A percentile compares a stretch with the other conserved stretches of the same genome.
These are phyloP conservation scores for Xylaria nigripes DNA, from an alignment of 495 filamentous ascomycete genomes.

Conservation along the genomic window DNA sequence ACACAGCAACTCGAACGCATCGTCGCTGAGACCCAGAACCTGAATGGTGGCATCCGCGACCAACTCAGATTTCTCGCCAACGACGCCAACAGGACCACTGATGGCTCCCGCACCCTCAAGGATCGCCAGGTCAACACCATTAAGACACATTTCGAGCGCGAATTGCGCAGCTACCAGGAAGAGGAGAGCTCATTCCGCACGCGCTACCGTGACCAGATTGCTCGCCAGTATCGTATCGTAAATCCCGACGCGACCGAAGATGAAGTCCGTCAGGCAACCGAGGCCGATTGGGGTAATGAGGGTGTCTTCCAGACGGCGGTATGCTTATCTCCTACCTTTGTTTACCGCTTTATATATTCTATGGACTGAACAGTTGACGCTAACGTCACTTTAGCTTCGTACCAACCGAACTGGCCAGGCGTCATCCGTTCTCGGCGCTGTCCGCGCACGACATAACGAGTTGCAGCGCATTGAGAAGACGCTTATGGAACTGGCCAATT, in stretches of 20 bases:
- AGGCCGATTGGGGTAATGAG: slow-evolving; percentile 63
- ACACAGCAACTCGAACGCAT: slow-evolving; percentile 47
- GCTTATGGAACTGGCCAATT: slow-evolving; percentile 52
- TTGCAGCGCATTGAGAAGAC: slow-evolving; percentile 63
- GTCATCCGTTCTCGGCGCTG: slow-evolving; percentile 56
- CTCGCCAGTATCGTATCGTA: slow-evolving; percentile 66
- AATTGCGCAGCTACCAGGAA: slow-evolving; percentile 53
- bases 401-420: slow-evolving; percentile 60
- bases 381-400: slow-evolving; percentile 46
- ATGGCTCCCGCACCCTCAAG: slow-evolving; percentile 48
- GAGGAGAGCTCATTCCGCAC: slow-evolving; percentile 58
- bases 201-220: slow-evolving; percentile 61
- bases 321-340: slow-evolving; percentile 24
- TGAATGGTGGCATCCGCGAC: slow-evolving; percentile 57
- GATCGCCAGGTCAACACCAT: slow-evolving; percentile 52
- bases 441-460: slow-evolving; percentile 69
- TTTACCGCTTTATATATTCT: not conserved
- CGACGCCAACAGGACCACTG: slow-evolving; percentile 51
- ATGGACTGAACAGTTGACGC: not conserved
- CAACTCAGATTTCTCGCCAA: slow-evolving; percentile 59
- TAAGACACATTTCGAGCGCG: slow-evolving; percentile 56
- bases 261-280: slow-evolving; percentile 54
- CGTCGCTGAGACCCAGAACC: slow-evolving; percentile 55
- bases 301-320: slow-evolving; percentile 71
- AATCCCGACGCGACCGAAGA: slow-evolving; percentile 61